Percentiles rank a stretch among this genome's conserved stretches.
These are phyloP conservation scores for Paraphaeosphaeria minitans DNA, from an alignment of 2,329 filamentous ascomycete genomes.

Conservation along the genomic window DNA sequence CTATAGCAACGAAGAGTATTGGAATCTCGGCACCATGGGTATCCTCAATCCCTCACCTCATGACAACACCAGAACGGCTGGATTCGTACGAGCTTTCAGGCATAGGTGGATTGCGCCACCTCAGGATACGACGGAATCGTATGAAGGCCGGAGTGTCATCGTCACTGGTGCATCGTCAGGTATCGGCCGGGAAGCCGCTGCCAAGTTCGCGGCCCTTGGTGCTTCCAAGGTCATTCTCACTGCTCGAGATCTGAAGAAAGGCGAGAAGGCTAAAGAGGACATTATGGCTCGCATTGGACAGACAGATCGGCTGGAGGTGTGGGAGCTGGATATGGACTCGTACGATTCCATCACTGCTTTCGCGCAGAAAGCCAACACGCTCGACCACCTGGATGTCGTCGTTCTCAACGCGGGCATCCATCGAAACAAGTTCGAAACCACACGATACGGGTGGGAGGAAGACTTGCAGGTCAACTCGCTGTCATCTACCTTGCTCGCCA, in stretches of 20 bases:
- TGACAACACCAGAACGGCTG: conserved; percentile 23
- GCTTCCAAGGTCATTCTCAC: conserved; percentile 47
- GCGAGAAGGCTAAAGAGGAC: conserved; percentile 37
- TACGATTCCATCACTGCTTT: conserved; percentile 43
- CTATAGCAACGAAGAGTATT: not conserved
- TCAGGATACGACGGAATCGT: conserved; percentile 38
- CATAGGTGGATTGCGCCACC: conserved; percentile 44
- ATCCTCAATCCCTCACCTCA: not conserved
- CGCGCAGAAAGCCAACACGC: conserved; percentile 30
- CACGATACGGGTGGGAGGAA: conserved; percentile 46
- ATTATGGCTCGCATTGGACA: conserved; percentile 35
- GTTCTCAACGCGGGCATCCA: conserved; percentile 49
- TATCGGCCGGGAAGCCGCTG: conserved; percentile 46
- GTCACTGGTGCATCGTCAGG: conserved; percentile 52
- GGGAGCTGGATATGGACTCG: conserved; percentile 45
- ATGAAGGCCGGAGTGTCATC: conserved; percentile 49
- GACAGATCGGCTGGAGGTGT: conserved; percentile 40
- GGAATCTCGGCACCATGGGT: not conserved
- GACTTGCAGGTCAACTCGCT: conserved; percentile 64
- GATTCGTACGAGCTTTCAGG: conserved; percentile 32
- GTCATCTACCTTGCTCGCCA: conserved; percentile 59
- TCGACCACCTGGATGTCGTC: conserved; percentile 45
- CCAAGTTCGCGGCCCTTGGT: conserved; percentile 45
- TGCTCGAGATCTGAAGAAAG: conserved; percentile 44
- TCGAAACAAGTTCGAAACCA: conserved; percentile 27